Evolutionary conservation across 2,329 filamentous ascomycete genomes (phyloP), one percentile per base, ranked within the genome.

Genomic region (Colletotrichum tropicale): DNA sequence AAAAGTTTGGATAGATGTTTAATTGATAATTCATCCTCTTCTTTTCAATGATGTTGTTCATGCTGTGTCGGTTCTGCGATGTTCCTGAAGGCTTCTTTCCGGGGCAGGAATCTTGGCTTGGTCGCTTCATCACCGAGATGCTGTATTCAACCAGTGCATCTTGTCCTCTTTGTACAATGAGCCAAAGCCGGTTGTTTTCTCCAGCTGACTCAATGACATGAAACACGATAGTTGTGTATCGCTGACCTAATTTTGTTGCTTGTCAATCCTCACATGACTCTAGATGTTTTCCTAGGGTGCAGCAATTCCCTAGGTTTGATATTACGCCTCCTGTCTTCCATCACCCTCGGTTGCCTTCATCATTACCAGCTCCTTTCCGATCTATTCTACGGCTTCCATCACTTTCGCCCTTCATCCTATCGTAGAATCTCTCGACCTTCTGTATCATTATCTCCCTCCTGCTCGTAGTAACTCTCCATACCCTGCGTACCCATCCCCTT

Each of bases 61-160:
- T 48, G 5, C 0, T n/a, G 3, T n/a, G 9, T 4, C 3, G 18
- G 18, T 1, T 48, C 9, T 6, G 5, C 3, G 5, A 48, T 12
- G 9, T 48, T n/a, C 10, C 1, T 0, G 0, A 48, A 6, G 38
- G 9, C 9, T 12, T 12, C 1, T 2, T 48, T n/a, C 9, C 9
- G 0, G 9, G 6, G 18, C 18, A n/a, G 16, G 8, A 16, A 4
- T 6, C 18, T n/a, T 4, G 4, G 38, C 9, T 48, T n/a, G 9
- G 5, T n/a, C 9, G 5, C 38, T n/a, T 12, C 9, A 6, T 48
- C 16, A 4, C 9, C 38, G 38, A 43, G 5, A 6, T 10, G 16
- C 2, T 6, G 0, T 18, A 5, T 18, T 21, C 43, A 48, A 1
- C n/a, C 6, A 3, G 0, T 48, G 18, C 9, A 21, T 21, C 18